Evolutionary conservation across 176 grass and related monocot species (phyloP).

Genomic region (Cenchrus purpureus): DNA sequence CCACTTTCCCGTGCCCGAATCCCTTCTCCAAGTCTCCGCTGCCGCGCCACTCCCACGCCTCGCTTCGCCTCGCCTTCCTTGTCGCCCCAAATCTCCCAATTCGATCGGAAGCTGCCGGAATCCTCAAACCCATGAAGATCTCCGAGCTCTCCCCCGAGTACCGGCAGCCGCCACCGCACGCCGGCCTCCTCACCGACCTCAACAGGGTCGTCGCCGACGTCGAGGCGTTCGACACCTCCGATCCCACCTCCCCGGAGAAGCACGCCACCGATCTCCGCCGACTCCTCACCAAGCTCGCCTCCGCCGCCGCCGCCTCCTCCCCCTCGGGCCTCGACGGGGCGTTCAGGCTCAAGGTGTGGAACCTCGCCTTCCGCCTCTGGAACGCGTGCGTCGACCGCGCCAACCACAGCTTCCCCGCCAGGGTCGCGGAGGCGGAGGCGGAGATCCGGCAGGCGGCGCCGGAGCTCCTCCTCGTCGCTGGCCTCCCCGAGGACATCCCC

Average conservation of each 20-base stretch:
- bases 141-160: conserved; percentile 95
- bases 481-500: conserved; percentile 54
- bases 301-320: conserved; percentile 40
- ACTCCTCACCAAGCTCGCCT: conserved; percentile 54
- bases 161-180: conserved; percentile 46
- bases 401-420: conserved; percentile 50
- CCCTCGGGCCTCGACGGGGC: conserved; percentile 44
- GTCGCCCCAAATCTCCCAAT: conserved; percentile 43
- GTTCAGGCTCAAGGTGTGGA: conserved; percentile 70
- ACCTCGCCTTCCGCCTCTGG: conserved; percentile 87
- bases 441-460: conserved; percentile 78
- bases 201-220: conserved; percentile 54
- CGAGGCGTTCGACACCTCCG: conserved; percentile 56
- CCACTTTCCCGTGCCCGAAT: background rate
- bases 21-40: background rate
- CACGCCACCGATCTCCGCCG: conserved; percentile 55
- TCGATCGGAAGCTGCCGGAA: conserved; percentile 24
- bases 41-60: conserved; percentile 9
- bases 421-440: conserved; percentile 63
- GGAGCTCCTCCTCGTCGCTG: conserved; percentile 71
- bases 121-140: conserved; percentile 74
- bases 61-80: conserved; percentile 9
- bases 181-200: conserved; percentile 62
- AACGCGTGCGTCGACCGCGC: conserved; percentile 87
- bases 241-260: conserved; percentile 48